Evolutionary conservation across 2,329 filamentous ascomycete genomes (phyloP).

Genomic region (Elsinoe arachidis): DNA sequence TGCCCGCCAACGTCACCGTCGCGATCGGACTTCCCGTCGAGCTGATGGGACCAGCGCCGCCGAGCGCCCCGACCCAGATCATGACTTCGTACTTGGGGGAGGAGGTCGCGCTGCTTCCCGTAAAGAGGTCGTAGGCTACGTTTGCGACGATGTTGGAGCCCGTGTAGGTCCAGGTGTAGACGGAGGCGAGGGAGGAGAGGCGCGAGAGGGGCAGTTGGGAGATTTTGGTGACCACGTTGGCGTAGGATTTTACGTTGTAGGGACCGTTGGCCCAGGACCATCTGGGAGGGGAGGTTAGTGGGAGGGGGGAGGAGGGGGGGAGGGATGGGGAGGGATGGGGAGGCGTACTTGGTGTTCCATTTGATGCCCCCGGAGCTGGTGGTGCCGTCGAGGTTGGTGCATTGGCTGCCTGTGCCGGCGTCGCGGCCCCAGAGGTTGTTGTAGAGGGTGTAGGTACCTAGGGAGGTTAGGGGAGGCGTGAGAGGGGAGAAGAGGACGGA

Average conservation of each 20-base stretch:
- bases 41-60: slow-evolving; percentile 52
- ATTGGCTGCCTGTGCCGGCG: slow-evolving; percentile 39
- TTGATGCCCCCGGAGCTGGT: slow-evolving; percentile 28
- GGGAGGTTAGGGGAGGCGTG: neutral
- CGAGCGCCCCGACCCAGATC: slow-evolving; percentile 55
- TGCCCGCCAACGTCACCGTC: slow-evolving; percentile 45
- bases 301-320: neutral
- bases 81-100: slow-evolving; percentile 54
- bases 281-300: neutral
- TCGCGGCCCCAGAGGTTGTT: slow-evolving; percentile 38
- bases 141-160: slow-evolving; percentile 45
- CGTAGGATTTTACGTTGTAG: slow-evolving; percentile 35
- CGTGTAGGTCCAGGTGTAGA: slow-evolving; percentile 43
- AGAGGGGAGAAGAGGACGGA: neutral
- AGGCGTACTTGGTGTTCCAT: slow-evolving; percentile 35
- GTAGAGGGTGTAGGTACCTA: slow-evolving; percentile 27
- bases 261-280: slow-evolving; percentile 24
- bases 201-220: slow-evolving; percentile 21
- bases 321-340: slow-evolving; percentile 13
- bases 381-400: slow-evolving; percentile 35
- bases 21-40: slow-evolving; percentile 43
- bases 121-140: slow-evolving; percentile 56
- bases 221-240: slow-evolving; percentile 32
- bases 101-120: slow-evolving; percentile 39
- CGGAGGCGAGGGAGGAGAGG: slow-evolving; percentile 36